phyloP scores from a whole-genome alignment of 768 basidiomycete genomes.

The Dentipellis sp. region DNA sequence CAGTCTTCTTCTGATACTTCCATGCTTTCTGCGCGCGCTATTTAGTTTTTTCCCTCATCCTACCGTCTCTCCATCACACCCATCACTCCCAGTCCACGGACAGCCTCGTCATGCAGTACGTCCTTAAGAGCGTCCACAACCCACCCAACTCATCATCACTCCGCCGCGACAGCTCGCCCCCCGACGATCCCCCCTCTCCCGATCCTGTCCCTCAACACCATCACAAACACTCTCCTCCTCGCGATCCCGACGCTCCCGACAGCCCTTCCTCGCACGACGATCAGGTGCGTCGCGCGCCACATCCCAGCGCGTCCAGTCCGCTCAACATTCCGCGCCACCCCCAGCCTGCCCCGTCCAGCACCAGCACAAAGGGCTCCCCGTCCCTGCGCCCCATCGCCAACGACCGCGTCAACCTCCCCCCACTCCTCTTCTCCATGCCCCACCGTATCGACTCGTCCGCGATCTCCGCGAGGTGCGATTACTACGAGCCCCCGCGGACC shows the following conservation, averaged over 20 bases:
- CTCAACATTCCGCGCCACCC: not conserved
- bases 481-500: conserved; percentile 14
- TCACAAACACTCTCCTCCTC: not conserved
- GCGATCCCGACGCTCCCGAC: not conserved
- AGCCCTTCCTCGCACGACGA: not conserved
- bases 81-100: conserved; percentile 4
- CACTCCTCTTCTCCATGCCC: conserved; percentile 30
- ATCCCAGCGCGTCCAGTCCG: not conserved
- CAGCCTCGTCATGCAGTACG: conserved; percentile 13
- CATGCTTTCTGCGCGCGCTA: conserved; percentile 12
- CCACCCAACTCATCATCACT: conserved; percentile 1
- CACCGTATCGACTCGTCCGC: conserved; percentile 35
- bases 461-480: conserved; percentile 17
- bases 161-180: not conserved
- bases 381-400: not conserved
- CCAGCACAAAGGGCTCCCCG: conserved; percentile 2
- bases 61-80: conserved; percentile 10
- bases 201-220: not conserved
- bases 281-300: not conserved
- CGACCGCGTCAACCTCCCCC: not conserved
- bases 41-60: conserved; percentile 10
- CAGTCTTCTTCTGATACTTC: conserved; percentile 11
- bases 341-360: not conserved
- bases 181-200: not conserved
- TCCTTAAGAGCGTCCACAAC: conserved; percentile 10